Base-by-base conservation (phyloP, 768 basidiomycete genomes). In the Termitomyces bulborhizus region DNA sequence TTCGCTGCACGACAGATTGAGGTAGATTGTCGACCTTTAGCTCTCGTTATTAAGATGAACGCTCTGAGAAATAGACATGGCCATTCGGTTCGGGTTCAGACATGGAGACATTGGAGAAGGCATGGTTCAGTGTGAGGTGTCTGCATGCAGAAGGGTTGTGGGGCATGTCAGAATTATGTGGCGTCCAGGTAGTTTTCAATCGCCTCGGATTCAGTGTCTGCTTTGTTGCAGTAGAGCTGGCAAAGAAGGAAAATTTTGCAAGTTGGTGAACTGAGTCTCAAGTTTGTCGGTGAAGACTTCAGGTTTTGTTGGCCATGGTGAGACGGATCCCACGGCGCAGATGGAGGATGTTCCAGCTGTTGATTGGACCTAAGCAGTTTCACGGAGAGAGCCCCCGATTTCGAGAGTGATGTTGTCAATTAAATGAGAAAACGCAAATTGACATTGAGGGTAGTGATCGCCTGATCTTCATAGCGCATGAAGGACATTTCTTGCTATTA, bases 101-200 rank as follows among this genome's bases (percentile, higher is more conserved):
- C 40, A 40, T 37, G 34, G 52, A 45, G 3, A 45, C 52, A 13
- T 53, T 36, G 36, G 55, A 24, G 27, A 62, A 61, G 3, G 49
- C 59, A 15, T 48, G 21, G 21, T 55, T n/a, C 21, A 21, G 21
- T 61, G 63, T 9, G 62, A 49, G 5, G 51, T 59, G 27, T 56
- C 21, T 21, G 21, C 21, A 2, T 21, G 21, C 21, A 21, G 70
- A 60, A 18, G 76, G 59, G 12, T 26, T 53, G 3, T 66, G 69
- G 15, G 9, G 24, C 1, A 65, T 67, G 40, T 69, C 64, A 8
- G 74, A 71, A 58, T 32, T 71, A 76, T 1, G 66, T 65, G 16
- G 56, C 62, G 36, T 77, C 74, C 34, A 76, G 70, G 49, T 76
- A 79, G 46, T 65, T 61, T 6, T 73, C 72, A 51, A 76, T 77